Conservation (phyloP, 352 stramenopile species). For the Globisporangium abappressorium region DNA sequence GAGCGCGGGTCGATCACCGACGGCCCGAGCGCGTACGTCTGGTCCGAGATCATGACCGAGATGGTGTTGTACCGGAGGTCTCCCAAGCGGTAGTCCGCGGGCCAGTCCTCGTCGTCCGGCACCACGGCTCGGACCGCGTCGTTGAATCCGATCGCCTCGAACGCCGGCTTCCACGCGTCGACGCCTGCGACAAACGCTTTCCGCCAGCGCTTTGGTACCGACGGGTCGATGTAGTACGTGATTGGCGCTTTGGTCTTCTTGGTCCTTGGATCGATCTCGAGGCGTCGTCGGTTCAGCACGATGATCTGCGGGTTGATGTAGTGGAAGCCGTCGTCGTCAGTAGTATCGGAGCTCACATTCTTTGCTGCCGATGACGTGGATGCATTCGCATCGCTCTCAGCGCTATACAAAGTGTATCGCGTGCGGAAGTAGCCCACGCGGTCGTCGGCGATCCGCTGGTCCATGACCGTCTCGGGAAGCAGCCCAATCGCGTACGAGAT, state of each 20-base stretch:
- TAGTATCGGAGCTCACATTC: not conserved
- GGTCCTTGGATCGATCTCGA: slow-evolving; percentile 39
- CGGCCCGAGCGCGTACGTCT: slow-evolving; percentile 67
- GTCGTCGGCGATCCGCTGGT: slow-evolving; percentile 61
- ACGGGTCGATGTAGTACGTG: slow-evolving; percentile 84
- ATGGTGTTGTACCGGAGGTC: slow-evolving; percentile 88
- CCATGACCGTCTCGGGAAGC: slow-evolving; percentile 57
- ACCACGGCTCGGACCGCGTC: slow-evolving; percentile 68
- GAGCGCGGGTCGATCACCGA: slow-evolving; percentile 71
- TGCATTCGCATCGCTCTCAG: slow-evolving; percentile 27
- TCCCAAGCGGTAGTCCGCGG: slow-evolving; percentile 73
- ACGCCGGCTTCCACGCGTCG: slow-evolving; percentile 73
- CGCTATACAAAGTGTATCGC: slow-evolving; percentile 53
- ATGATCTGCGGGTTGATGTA: slow-evolving; percentile 56
- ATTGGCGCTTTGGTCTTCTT: slow-evolving; percentile 51
- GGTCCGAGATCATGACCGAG: slow-evolving; percentile 79
- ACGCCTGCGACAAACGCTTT: slow-evolving; percentile 59
- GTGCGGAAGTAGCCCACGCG: slow-evolving; percentile 80
- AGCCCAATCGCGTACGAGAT: slow-evolving; percentile 74
- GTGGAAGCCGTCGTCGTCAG: slow-evolving; percentile 35
- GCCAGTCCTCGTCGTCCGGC: slow-evolving; percentile 70
- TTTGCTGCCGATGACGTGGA: not conserved
- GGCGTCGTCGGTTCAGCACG: slow-evolving; percentile 67
- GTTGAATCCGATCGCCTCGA: slow-evolving; percentile 68
- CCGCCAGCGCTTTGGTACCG: slow-evolving; percentile 65